phyloP scores from a whole-genome alignment of 768 basidiomycete species.

The Neoboletus brunneissimus region DNA sequence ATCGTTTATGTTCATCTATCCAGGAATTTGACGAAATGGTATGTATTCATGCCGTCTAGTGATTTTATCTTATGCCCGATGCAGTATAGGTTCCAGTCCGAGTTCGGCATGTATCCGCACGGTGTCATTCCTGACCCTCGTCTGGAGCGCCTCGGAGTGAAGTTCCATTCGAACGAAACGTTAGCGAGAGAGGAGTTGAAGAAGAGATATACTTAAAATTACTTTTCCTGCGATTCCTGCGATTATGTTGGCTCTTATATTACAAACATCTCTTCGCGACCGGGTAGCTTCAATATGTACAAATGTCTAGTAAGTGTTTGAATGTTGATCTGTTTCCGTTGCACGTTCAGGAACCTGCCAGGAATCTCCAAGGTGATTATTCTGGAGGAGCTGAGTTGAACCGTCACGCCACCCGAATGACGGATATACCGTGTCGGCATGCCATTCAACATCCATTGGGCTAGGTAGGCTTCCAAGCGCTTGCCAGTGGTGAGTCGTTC shows the following conservation, averaged over 20 bases:
- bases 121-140: conserved; percentile 24
- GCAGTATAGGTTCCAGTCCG: conserved; percentile 21
- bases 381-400: background rate
- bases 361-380: background rate
- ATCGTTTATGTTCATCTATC: too few relatives aligned
- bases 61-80: too few relatives aligned
- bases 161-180: conserved; percentile 20
- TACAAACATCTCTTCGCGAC: too few relatives aligned
- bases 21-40: too few relatives aligned
- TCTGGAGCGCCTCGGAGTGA: conserved; percentile 28
- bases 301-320: background rate
- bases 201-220: conserved; percentile 4
- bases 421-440: background rate
- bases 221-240: too few relatives aligned
- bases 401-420: background rate
- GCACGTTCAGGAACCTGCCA: background rate
- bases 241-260: background rate
- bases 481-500: background rate
- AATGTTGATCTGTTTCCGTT: background rate
- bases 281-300: too few relatives aligned
- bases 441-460: background rate
- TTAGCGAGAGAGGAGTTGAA: conserved; percentile 23
- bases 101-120: conserved; percentile 22
- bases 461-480: too few relatives aligned
- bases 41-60: too few relatives aligned